Percentiles rank a stretch among this genome's conserved stretches.
Conservation (phyloP, 2,329 filamentous ascomycete species). For the Pleoardoris graminearum region DNA sequence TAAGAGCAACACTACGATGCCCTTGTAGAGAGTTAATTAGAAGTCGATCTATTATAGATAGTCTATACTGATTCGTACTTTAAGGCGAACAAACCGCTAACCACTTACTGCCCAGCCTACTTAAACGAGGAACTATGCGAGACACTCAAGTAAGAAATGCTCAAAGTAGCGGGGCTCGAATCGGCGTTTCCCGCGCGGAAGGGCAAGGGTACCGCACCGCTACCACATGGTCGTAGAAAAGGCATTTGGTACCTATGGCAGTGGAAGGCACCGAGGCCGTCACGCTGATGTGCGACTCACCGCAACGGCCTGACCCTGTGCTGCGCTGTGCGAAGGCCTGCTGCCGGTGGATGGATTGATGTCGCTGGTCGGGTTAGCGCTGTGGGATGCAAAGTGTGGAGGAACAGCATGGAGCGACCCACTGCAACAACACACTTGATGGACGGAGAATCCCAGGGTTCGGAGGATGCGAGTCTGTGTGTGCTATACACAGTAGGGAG, state of each 20-base stretch:
- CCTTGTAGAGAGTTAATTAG: neutral
- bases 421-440: too few relatives aligned
- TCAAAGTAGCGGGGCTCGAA: too few relatives aligned
- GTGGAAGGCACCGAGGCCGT: neutral
- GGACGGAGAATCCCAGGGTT: neutral
- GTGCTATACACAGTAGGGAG: neutral
- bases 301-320: neutral
- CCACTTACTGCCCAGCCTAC: neutral
- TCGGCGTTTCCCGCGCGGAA: too few relatives aligned
- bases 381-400: conserved; percentile 3
- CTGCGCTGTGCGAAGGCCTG: neutral
- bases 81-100: too few relatives aligned
- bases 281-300: neutral
- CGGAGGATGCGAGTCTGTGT: neutral
- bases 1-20: too few relatives aligned
- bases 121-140: too few relatives aligned
- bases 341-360: neutral
- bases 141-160: too few relatives aligned
- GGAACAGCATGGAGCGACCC: too few relatives aligned
- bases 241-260: neutral
- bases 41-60: too few relatives aligned
- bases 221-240: too few relatives aligned
- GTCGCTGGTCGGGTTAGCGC: neutral
- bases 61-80: too few relatives aligned
- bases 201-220: neutral